These are phyloP conservation scores for Entomortierella parvispora DNA, from an alignment of 192 early-diverging fungal genomes.

Conservation along the genomic window DNA sequence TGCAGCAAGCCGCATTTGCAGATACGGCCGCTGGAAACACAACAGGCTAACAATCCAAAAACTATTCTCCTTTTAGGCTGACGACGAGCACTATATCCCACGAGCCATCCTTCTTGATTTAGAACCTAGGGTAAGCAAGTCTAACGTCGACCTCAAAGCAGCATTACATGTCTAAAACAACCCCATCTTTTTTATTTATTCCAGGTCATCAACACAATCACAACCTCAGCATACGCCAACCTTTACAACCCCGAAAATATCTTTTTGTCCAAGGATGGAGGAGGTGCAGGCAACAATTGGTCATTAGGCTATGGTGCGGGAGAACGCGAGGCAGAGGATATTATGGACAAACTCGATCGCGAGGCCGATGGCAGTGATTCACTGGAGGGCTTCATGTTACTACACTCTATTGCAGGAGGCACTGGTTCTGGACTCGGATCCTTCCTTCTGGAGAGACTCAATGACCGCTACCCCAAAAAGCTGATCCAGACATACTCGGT, in stretches of 20 bases:
- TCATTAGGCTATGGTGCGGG: slow-evolving; percentile 89
- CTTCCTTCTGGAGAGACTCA: slow-evolving; percentile 90
- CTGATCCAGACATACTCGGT: slow-evolving; percentile 97
- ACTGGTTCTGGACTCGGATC: slow-evolving; percentile 98
- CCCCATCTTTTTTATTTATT: background rate
- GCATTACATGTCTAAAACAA: background rate
- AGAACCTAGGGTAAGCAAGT: slow-evolving; percentile 82
- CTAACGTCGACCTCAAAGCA: background rate
- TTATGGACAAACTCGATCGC: slow-evolving; percentile 96
- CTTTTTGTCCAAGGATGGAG: slow-evolving; percentile 90
- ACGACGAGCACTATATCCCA: slow-evolving; percentile 98
- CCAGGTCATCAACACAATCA: slow-evolving; percentile 92
- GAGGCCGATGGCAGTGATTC: slow-evolving; percentile 96
- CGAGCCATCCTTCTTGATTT: slow-evolving; percentile 92
- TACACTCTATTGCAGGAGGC: slow-evolving; percentile 98
- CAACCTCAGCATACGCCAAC: slow-evolving; percentile 86
- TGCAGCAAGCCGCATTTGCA: too few relatives aligned
- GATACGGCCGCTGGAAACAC: too few relatives aligned
- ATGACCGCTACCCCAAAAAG: slow-evolving; percentile 97
- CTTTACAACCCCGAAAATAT: slow-evolving; percentile 99
- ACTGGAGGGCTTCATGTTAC: slow-evolving; percentile 95
- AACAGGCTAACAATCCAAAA: background rate
- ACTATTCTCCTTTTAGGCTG: slow-evolving; percentile 74
- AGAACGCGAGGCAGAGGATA: slow-evolving; percentile 89
- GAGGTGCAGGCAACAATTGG: slow-evolving; percentile 99